Evolutionary conservation across 2,329 filamentous ascomycete genomes (phyloP), one percentile per base, ranked within the genome.

Genomic region (Scorias spongiosa): DNA sequence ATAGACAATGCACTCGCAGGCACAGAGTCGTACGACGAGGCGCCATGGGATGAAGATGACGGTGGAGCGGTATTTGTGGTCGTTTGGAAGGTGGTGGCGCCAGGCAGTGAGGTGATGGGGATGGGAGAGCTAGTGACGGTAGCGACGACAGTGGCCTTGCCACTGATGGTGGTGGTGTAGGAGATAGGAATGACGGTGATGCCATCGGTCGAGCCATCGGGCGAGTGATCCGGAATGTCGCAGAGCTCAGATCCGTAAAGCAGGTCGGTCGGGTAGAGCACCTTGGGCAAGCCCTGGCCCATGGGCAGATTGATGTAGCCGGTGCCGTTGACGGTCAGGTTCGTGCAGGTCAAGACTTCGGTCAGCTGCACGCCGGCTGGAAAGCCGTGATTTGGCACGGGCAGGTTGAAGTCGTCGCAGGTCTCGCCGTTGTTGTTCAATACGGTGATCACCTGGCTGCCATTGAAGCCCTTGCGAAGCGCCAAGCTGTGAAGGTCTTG

Each of bases 61-160:
- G 32, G 15, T 15, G 32, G 15, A 12, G 32, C 15, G 12, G 15
- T 15, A 36, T 9, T 36, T 15, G 32, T 12, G 32, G 32, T 15
- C 20, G 20, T 26, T 7, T 26, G 20, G 20, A 26, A 26, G 15
- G 32, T 36, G 32, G 3, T 12, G 15, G 32, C 32, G 9, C 32
- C 32, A 12, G 32, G 32, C 32, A 12, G 9, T 5, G 12, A 12
- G 32, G 32, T 36, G 32, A 36, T 15, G 15, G 32, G 32, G 12
- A 36, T 12, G 9, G 32, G 32, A 12, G 32, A 36, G 12, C 95
- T 54, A 88, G 89, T 0, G 95, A 94, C 56, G 78, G 81, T 9
- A 75, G 86, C 48, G 84, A 93, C 47, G 80, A 93, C 58, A 83
- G 84, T n/a, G 74, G 84, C 18, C 71, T 75, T 44, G 72, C 93